Conservation (phyloP, 1,139 yeast species). For the Debaryomyces subglobosus region DNA sequence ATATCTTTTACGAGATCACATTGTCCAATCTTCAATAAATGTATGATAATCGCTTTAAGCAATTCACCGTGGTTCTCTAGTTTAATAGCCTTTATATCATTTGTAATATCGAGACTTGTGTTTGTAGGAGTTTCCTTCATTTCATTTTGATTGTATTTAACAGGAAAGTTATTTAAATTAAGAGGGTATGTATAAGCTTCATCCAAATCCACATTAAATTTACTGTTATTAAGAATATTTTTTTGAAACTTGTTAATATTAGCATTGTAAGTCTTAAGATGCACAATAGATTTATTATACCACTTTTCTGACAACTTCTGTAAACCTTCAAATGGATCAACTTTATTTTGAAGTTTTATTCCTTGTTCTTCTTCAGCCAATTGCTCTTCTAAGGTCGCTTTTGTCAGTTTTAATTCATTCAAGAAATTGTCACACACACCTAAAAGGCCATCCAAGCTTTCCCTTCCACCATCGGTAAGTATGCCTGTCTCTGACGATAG, state of each 20-base stretch:
- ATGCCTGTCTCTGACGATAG: conserved; percentile 31
- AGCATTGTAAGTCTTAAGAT: conserved; percentile 42
- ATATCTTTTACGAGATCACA: conserved; percentile 40
- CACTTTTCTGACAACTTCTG: conserved; percentile 25
- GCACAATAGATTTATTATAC: conserved; percentile 40
- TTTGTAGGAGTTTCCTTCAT: background rate
- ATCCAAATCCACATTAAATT: conserved; percentile 39
- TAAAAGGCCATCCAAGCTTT: conserved; percentile 23
- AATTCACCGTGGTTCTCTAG: conserved; percentile 37
- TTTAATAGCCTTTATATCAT: conserved; percentile 20
- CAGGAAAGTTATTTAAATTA: conserved; percentile 36
- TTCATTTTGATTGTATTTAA: conserved; percentile 11
- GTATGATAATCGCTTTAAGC: conserved; percentile 44
- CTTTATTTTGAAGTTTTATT: background rate
- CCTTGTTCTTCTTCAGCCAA: conserved; percentile 15
- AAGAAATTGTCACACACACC: conserved; percentile 30
- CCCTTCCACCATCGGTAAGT: conserved; percentile 28
- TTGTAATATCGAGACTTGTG: conserved; percentile 10
- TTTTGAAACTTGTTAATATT: conserved; percentile 41
- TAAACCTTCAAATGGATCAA: conserved; percentile 8
- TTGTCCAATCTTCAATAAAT: conserved; percentile 47
- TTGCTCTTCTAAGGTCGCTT: conserved; percentile 27
- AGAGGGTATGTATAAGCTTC: conserved; percentile 50
- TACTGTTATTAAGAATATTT: conserved; percentile 34
- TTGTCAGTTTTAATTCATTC: conserved; percentile 30